Evolutionary conservation across 345 rosid genomes (phyloP).

Genomic region (Draba incana): DNA sequence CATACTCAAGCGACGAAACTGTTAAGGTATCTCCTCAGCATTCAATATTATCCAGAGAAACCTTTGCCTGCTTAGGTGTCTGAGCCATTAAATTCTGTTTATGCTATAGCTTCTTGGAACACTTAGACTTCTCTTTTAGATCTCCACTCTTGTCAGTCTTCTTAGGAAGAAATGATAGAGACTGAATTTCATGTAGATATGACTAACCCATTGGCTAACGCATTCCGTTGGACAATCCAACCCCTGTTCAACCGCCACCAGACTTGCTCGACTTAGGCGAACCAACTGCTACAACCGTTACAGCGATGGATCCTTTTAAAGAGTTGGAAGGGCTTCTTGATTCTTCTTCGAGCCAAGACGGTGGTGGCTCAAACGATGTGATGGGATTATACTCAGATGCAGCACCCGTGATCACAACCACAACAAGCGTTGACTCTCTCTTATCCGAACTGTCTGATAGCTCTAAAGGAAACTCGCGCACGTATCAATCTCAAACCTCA

Average conservation of each 20-base stretch:
- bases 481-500: constrained; percentile 39
- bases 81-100: not conserved
- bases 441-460: constrained; percentile 41
- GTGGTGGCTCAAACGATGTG: constrained; percentile 22
- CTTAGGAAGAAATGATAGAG: constrained; percentile 10
- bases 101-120: constrained; percentile 13
- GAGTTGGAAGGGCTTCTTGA: constrained; percentile 86
- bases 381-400: constrained; percentile 58
- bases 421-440: constrained; percentile 37
- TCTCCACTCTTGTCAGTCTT: constrained; percentile 7
- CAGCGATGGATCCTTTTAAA: constrained; percentile 74
- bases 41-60: constrained; percentile 8
- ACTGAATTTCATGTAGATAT: constrained; percentile 10
- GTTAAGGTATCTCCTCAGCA: constrained; percentile 66
- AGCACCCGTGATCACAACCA: constrained; percentile 41
- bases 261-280: constrained; percentile 94
- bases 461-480: constrained; percentile 36
- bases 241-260: constrained; percentile 65
- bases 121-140: constrained; percentile 1
- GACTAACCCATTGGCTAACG: constrained; percentile 35
- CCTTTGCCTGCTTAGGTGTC: constrained; percentile 8
- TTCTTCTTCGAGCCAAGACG: constrained; percentile 44
- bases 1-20: constrained; percentile 92
- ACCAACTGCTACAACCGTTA: constrained; percentile 47
- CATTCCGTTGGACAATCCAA: constrained; percentile 46